A percentile compares a stretch with the other conserved stretches of the same genome.
phyloP scores from a whole-genome alignment of 2,329 filamentous ascomycete species.

The Alternaria novae-zelandiae region DNA sequence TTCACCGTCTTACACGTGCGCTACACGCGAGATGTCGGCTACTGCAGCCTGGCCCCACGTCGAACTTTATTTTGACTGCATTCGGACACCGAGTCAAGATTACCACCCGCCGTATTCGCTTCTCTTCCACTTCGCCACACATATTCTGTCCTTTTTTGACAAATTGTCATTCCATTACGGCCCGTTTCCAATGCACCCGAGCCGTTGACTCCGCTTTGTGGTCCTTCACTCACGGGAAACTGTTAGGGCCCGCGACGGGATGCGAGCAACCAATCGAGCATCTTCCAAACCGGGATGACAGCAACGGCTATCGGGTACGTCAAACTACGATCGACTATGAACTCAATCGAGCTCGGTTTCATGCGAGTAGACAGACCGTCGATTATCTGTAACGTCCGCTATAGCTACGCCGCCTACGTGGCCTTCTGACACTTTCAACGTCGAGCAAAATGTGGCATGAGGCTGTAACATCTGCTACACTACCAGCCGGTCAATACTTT shows the following conservation, averaged over 20 bases:
- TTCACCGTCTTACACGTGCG: not conserved
- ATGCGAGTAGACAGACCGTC: not conserved
- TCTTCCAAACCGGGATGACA: not conserved
- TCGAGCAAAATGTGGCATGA: not conserved
- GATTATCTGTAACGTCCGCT: not conserved
- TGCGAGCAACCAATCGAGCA: not conserved
- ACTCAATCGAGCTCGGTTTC: not conserved
- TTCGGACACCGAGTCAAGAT: slow-evolving; percentile 3
- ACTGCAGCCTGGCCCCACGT: not conserved
- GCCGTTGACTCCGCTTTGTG: not conserved
- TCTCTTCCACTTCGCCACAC: not conserved
- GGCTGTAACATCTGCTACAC: not conserved
- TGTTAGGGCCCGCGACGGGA: not conserved
- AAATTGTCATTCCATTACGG: not conserved
- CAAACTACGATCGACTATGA: not conserved
- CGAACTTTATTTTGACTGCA: slow-evolving; percentile 4
- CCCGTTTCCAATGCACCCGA: not conserved
- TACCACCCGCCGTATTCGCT: not conserved
- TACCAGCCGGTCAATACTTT: not conserved
- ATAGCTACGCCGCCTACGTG: not conserved
- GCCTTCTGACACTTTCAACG: not conserved
- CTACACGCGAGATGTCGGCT: not conserved
- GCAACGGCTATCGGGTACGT: not conserved
- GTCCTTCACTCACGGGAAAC: not conserved
- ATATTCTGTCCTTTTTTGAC: not conserved